phyloP scores from a whole-genome alignment of 441 rosid genomes.

The Pelargonium cotyledonis region DNA sequence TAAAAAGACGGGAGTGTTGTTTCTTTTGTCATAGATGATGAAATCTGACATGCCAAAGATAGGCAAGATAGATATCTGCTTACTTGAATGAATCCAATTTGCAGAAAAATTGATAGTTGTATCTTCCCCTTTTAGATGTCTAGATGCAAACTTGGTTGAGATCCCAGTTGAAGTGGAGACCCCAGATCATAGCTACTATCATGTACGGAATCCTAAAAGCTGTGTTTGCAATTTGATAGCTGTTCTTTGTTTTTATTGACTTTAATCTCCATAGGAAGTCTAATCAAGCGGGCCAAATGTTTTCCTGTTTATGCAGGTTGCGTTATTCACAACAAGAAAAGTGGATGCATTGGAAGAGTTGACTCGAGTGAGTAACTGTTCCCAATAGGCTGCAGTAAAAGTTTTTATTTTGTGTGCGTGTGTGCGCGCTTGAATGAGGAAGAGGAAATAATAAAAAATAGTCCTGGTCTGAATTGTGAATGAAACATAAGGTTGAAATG shows the following conservation, averaged over 20 bases:
- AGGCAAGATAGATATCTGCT: not conserved
- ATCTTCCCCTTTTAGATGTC: slow-evolving; percentile 45
- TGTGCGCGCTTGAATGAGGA: not conserved
- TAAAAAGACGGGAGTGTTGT: not conserved
- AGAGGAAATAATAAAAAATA: not conserved
- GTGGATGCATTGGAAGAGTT: slow-evolving; percentile 76
- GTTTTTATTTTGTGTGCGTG: not conserved
- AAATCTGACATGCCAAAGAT: not conserved
- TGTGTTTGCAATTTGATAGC: slow-evolving; percentile 4
- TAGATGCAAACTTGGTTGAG: slow-evolving; percentile 88
- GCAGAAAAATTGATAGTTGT: slow-evolving; percentile 1
- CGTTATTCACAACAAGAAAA: slow-evolving; percentile 85
- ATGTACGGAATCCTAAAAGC: slow-evolving; percentile 37
- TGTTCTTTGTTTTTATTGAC: slow-evolving; percentile 14
- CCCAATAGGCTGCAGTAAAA: not conserved
- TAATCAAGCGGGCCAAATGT: slow-evolving; percentile 13
- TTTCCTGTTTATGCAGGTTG: slow-evolving; percentile 47
- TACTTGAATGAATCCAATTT: slow-evolving; percentile 9
- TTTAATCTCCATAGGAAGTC: slow-evolving; percentile 6
- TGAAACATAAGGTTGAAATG: slow-evolving; percentile 1
- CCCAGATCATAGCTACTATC: slow-evolving; percentile 67
- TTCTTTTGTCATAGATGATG: not conserved
- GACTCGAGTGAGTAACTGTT: slow-evolving; percentile 69
- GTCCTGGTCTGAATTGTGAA: not conserved
- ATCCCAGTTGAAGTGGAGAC: slow-evolving; percentile 89